Base-by-base conservation (phyloP, 2,329 filamentous ascomycete genomes). In the Exophiala sp. region DNA sequence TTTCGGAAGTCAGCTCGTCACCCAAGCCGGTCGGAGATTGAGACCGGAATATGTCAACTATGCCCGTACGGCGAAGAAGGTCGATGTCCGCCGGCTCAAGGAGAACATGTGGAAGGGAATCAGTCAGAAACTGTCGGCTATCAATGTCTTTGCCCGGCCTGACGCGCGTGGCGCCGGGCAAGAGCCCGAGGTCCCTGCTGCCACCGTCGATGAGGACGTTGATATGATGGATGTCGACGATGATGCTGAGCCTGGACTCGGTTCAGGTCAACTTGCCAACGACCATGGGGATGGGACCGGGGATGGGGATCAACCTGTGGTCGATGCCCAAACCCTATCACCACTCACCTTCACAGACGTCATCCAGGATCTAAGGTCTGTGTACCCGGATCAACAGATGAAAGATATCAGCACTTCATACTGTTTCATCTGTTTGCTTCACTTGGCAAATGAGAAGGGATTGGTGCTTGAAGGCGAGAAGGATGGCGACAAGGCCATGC, bases 371-470 rank as follows among this genome's bases (percentile, higher is more conserved):
- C 73, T 98, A 40, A 86, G 94, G 65, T 70, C 76, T 3, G 88
- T 95, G 6, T 98, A 98, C 64, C 84, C 89, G 9, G 86, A 87
- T 66, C 78, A 86, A 59, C 81, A 82, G 53, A 87, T 98, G 81
- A 82, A 85, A 53, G 93, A 98, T 68, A 97, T 98, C 63, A 95
- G 89, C 29, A 98, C 93, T 0, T 94, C 77, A 13, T 85, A 79
- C 59, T 95, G 93, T 66, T 98, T 97, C 70, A 98, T 98, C 57
- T 94, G 87, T 62, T 71, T 95, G 50, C 72, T 96, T 58, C 90
- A 96, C 69, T 66, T 96, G 62, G 90, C 90, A 52, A 96, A 96
- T 69, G 90, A 96, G 65, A 91, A 94, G 71, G 90, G 90, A 0
- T 73, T 96, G 32, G 76, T 85, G 19, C 85, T 96, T 55, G 78